Conservation (phyloP, 2,329 filamentous ascomycete genomes). For the Microsporum audouinii region DNA sequence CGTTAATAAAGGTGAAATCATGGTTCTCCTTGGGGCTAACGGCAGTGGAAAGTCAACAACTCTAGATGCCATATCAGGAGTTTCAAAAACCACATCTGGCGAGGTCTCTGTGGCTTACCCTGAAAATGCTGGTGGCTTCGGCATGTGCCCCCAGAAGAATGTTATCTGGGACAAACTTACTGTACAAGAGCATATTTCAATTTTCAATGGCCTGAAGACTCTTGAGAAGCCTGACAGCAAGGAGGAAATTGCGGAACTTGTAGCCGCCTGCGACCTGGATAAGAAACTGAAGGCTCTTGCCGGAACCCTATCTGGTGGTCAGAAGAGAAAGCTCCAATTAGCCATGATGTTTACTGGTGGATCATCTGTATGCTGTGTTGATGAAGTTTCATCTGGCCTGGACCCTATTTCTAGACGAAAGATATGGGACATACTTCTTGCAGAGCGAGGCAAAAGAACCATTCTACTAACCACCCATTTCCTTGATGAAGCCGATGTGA, state of each 20-base stretch:
- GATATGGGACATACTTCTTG: slow-evolving; percentile 86
- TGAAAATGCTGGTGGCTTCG: slow-evolving; percentile 65
- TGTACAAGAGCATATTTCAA: slow-evolving; percentile 69
- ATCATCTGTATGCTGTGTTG: slow-evolving; percentile 75
- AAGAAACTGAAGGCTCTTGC: slow-evolving; percentile 61
- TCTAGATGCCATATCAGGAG: slow-evolving; percentile 73
- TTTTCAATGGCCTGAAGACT: slow-evolving; percentile 75
- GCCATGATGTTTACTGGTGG: slow-evolving; percentile 94
- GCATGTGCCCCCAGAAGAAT: slow-evolving; percentile 85
- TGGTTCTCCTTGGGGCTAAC: slow-evolving; percentile 78
- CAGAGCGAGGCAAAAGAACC: slow-evolving; percentile 68
- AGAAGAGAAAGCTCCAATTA: slow-evolving; percentile 83
- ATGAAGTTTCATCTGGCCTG: slow-evolving; percentile 80
- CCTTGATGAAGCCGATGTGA: slow-evolving; percentile 79
- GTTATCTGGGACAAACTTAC: slow-evolving; percentile 85
- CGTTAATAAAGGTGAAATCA: slow-evolving; percentile 67
- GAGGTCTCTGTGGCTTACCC: slow-evolving; percentile 68
- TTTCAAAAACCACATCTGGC: slow-evolving; percentile 65
- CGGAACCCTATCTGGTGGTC: slow-evolving; percentile 74
- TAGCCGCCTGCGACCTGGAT: slow-evolving; percentile 60
- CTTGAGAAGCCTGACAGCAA: slow-evolving; percentile 45
- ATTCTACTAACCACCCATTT: slow-evolving; percentile 89
- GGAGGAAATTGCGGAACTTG: slow-evolving; percentile 50
- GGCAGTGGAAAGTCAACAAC: slow-evolving; percentile 86
- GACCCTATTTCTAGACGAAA: slow-evolving; percentile 79